Percentiles rank a stretch among this genome's conserved stretches.
phyloP scores from a whole-genome alignment of 768 basidiomycete genomes.

The Daedaleopsis nitida region DNA sequence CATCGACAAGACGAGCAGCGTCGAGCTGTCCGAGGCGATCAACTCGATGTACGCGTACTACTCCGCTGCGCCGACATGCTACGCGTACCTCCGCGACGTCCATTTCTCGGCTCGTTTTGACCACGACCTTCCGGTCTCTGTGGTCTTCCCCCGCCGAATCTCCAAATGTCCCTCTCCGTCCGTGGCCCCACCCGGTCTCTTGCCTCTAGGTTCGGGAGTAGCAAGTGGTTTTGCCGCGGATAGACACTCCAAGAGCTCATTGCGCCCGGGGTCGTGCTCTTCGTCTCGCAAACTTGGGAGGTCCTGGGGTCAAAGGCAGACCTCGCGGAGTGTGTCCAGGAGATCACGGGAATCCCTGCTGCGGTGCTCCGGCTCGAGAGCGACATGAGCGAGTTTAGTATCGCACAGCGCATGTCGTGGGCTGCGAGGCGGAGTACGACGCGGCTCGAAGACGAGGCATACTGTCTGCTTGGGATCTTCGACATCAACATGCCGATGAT shows the following conservation, averaged over 20 bases:
- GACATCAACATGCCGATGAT: conserved; percentile 1
- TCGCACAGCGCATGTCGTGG: not conserved
- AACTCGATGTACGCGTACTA: conserved; percentile 11
- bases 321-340: not conserved
- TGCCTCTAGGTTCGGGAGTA: not conserved
- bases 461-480: conserved; percentile 5
- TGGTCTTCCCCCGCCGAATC: no score
- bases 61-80: not conserved
- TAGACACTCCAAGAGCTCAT: conserved; percentile 2
- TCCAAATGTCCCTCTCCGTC: no score
- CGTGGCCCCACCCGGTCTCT: no score
- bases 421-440: not conserved
- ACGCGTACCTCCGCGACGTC: conserved; percentile 5
- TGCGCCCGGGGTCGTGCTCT: not conserved
- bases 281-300: not conserved
- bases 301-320: not conserved
- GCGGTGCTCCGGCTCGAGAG: not conserved
- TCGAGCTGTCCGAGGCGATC: conserved; percentile 7
- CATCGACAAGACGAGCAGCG: conserved; percentile 8
- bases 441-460: conserved; percentile 5
- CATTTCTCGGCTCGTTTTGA: no score
- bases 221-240: not conserved
- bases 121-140: no score
- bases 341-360: not conserved
- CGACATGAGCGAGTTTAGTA: not conserved